Evolutionary conservation across 176 grass and related monocot species (phyloP), one percentile per base, ranked within the genome.

Genomic region (Eragrostis nindensis): DNA sequence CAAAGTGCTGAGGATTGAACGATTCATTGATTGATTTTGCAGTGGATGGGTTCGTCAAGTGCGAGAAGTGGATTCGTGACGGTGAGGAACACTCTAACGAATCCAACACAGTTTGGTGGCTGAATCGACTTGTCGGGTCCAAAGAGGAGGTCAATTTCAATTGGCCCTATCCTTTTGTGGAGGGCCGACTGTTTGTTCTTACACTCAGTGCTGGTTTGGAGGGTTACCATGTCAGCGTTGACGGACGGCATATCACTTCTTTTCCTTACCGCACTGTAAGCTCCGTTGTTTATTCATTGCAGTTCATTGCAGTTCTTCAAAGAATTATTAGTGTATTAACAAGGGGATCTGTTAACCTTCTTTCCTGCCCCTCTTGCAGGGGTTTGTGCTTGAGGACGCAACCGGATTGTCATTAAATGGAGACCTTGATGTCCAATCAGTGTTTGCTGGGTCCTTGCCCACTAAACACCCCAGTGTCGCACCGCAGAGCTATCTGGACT

Each of bases 381-480:
- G 87, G 9, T 97, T 94, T 89, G 81, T 89, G 32, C 91, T 97
- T 65, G 94, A 97, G 73, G 94, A 97, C 36, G 91, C 94, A 50
- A 93, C 94, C n/a, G 91, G 89, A 4, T 68, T 97, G 65, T 87
- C 84, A 71, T 54, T 93, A 49, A 83, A 67, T 66, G 91, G 94
- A 43, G 94, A 93, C 73, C 79, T 97, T 66, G 81, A 89, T 56
- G 82, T 97, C 24, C 74, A 94, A 83, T 91, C 89, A 57, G 84
- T 97, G 25, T 82, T 93, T 71, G 86, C 81, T 55, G 91, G 86
- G 68, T 90, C 94, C 32, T 85, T 97, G 76, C 89, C 94, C 36
- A 90, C 89, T 80, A 90, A 71, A 59, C 87, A 94, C 61, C 79
- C 86, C 3, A 97, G 75, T 73, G 81, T 83, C 86, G 70, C 86